Conservation (phyloP, 768 basidiomycete genomes). For the Podaxis sp. region DNA sequence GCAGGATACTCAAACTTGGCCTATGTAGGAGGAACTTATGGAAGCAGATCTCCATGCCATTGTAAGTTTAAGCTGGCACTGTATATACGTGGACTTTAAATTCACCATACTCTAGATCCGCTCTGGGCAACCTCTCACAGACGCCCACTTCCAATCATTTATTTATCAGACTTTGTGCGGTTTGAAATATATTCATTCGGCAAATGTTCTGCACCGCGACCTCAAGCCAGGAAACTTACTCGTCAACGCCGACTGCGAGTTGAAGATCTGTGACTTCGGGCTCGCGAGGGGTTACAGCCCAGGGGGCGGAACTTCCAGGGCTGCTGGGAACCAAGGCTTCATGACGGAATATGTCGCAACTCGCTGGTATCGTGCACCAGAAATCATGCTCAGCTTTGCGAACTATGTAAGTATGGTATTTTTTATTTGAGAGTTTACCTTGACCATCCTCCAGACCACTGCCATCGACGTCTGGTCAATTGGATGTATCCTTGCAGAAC, state of each 20-base stretch:
- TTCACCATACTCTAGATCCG: constrained; percentile 52
- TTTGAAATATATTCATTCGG: constrained; percentile 96
- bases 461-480: constrained; percentile 97
- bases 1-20: constrained; percentile 4
- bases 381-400: constrained; percentile 98
- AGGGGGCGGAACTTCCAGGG: constrained; percentile 68
- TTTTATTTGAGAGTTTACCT: neutral
- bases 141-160: constrained; percentile 94
- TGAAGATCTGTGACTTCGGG: constrained; percentile 99
- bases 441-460: constrained; percentile 55
- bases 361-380: constrained; percentile 96
- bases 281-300: constrained; percentile 93
- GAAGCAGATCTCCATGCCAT: constrained; percentile 99
- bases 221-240: constrained; percentile 93
- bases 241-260: constrained; percentile 97
- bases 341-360: constrained; percentile 99
- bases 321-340: constrained; percentile 85
- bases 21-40: constrained; percentile 91
- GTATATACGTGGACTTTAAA: neutral
- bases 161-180: constrained; percentile 98
- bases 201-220: constrained; percentile 96
- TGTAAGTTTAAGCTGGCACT: constrained; percentile 34
- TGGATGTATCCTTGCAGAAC: constrained; percentile 92
- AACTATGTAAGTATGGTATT: constrained; percentile 68
- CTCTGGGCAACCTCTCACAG: constrained; percentile 84